Percentiles rank a stretch among this genome's conserved stretches.
These are phyloP conservation scores for Fusarium xyrophilum DNA, from an alignment of 2,329 filamentous ascomycete genomes.

Conservation along the genomic window DNA sequence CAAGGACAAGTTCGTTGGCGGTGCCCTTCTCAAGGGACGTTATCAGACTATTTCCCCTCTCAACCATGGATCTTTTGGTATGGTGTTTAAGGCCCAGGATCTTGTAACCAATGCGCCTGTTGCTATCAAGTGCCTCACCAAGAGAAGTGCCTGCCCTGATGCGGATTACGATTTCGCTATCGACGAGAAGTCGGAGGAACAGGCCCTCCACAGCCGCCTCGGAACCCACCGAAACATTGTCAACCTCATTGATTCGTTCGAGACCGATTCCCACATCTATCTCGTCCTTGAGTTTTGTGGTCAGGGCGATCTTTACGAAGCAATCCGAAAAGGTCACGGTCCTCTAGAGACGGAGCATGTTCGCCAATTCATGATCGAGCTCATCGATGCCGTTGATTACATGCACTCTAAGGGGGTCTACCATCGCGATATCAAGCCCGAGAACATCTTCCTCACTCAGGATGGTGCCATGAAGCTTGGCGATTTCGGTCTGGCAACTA, in stretches of 20 bases:
- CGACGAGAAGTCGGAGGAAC: conserved; percentile 84
- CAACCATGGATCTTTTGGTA: conserved; percentile 98
- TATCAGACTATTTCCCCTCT: conserved; percentile 92
- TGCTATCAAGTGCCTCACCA: conserved; percentile 96
- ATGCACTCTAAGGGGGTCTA: conserved; percentile 92
- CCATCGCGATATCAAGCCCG: conserved; percentile 98
- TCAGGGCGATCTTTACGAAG: conserved; percentile 96
- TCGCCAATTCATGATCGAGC: conserved; percentile 94
- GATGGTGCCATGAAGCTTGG: conserved; percentile 93
- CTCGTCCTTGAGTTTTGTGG: conserved; percentile 94
- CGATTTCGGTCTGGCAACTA: conserved; percentile 93
- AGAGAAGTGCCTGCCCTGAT: conserved; percentile 70
- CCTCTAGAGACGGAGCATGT: conserved; percentile 96
- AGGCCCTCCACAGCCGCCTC: conserved; percentile 79
- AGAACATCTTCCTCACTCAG: conserved; percentile 95
- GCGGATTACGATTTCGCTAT: conserved; percentile 70
- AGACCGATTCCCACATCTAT: conserved; percentile 89
- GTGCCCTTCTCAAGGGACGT: conserved; percentile 83
- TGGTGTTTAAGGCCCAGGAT: conserved; percentile 95
- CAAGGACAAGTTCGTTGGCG: conserved; percentile 79
- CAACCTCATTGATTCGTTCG: conserved; percentile 88
- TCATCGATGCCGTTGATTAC: conserved; percentile 87
- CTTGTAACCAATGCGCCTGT: conserved; percentile 77
- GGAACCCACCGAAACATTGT: conserved; percentile 89
- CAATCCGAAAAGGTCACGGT: conserved; percentile 86